phyloP scores from a whole-genome alignment of 129 eudicot genomes.

The Cynara cardunculus region DNA sequence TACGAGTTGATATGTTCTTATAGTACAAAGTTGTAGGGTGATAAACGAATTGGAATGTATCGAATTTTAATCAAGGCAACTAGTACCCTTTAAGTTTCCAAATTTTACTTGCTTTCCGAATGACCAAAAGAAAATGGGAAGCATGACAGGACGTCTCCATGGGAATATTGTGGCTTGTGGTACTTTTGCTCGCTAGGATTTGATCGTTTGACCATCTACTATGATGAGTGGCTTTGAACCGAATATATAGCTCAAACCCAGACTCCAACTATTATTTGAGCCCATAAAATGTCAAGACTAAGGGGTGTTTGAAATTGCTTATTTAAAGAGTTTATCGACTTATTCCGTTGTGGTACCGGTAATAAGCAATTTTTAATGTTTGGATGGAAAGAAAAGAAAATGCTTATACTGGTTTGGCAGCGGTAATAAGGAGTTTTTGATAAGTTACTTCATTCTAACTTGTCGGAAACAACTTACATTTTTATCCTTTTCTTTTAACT shows the following conservation, averaged over 20 bases:
- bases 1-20: not conserved
- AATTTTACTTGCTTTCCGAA: constrained; percentile 5
- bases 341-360: too few relatives aligned
- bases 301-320: too few relatives aligned
- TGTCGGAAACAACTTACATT: too few relatives aligned
- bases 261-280: not conserved
- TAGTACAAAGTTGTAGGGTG: not conserved
- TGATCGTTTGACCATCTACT: not conserved
- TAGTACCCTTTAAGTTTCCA: constrained; percentile 15
- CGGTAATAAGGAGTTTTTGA: too few relatives aligned
- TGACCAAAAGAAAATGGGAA: constrained; percentile 8
- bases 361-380: too few relatives aligned
- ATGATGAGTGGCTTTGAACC: not conserved
- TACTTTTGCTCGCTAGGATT: not conserved
- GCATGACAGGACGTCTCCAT: constrained; percentile 14
- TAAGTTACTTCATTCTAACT: too few relatives aligned
- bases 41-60: not conserved
- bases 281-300: not conserved
- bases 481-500: too few relatives aligned
- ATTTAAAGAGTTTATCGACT: too few relatives aligned
- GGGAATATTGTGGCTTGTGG: not conserved
- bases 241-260: not conserved
- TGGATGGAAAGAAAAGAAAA: too few relatives aligned
- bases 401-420: too few relatives aligned
- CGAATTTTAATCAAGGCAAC: not conserved